Evolutionary conservation across 2,329 filamentous ascomycete species (phyloP).

Genomic region (Penicillium concentricum): DNA sequence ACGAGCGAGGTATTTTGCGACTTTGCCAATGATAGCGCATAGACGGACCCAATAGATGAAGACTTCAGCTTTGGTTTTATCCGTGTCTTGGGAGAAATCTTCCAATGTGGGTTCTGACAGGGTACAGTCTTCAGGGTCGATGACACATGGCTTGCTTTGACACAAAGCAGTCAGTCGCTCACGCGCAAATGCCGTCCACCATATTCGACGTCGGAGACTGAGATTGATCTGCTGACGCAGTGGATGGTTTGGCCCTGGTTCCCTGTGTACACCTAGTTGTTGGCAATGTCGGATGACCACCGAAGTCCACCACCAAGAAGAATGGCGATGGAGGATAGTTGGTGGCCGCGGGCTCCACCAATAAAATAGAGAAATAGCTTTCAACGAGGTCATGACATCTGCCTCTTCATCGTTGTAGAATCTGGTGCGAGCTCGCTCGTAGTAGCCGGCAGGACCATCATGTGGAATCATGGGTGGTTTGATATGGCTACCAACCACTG

Average conservation of each 20-base stretch:
- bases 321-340: slow-evolving; percentile 40
- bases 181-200: slow-evolving; percentile 46
- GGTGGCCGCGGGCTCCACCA: slow-evolving; percentile 47
- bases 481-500: slow-evolving; percentile 44
- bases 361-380: slow-evolving; percentile 44
- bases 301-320: slow-evolving; percentile 50
- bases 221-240: slow-evolving; percentile 19
- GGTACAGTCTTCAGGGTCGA: slow-evolving; percentile 45
- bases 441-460: slow-evolving; percentile 40
- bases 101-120: slow-evolving; percentile 38
- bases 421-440: slow-evolving; percentile 40
- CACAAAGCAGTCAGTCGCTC: slow-evolving; percentile 45
- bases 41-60: slow-evolving; percentile 47
- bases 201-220: slow-evolving; percentile 40
- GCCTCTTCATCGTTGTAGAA: slow-evolving; percentile 46
- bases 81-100: slow-evolving; percentile 39
- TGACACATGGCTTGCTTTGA: slow-evolving; percentile 47
- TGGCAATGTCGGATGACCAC: slow-evolving; percentile 47
- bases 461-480: slow-evolving; percentile 44
- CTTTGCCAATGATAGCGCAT: slow-evolving; percentile 41
- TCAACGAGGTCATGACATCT: slow-evolving; percentile 37
- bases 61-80: slow-evolving; percentile 34
- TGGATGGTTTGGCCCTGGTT: slow-evolving; percentile 28
- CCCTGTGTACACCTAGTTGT: slow-evolving; percentile 47
- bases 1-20: slow-evolving; percentile 41